Conservation (phyloP, 208 protist genomes). For the Wallacemonas sp. region DNA sequence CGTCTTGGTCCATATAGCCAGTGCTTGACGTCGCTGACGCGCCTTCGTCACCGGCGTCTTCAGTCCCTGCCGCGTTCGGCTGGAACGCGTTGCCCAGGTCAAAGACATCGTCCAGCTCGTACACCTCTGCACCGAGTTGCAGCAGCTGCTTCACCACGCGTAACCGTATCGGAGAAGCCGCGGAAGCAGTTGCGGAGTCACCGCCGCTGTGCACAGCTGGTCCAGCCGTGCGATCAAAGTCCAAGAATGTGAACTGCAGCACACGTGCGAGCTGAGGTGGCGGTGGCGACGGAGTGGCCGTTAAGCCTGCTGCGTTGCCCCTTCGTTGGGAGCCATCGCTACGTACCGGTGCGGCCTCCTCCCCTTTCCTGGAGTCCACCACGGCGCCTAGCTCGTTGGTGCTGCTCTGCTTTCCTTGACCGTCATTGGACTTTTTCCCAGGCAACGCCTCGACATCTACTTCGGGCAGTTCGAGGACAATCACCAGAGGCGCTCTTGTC, state of each 20-base stretch:
- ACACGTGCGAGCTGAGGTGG: not conserved
- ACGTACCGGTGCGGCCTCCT: too few species aligned
- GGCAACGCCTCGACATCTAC: not conserved
- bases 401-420: not conserved
- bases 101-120: conserved; percentile 81
- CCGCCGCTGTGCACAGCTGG: not conserved
- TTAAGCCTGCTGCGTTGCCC: too few species aligned
- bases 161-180: conserved; percentile 8
- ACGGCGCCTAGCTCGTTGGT: too few species aligned
- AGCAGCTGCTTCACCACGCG: conserved; percentile 65
- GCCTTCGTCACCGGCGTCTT: conserved; percentile 18
- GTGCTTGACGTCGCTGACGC: not conserved
- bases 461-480: conserved; percentile 30
- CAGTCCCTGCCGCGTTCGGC: not conserved
- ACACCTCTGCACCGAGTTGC: conserved; percentile 69
- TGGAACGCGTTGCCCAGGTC: conserved; percentile 33
- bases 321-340: too few species aligned
- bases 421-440: not conserved
- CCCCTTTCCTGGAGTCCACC: too few species aligned
- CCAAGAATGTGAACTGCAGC: conserved; percentile 35
- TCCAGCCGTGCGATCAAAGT: conserved; percentile 7
- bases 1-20: conserved; percentile 7
- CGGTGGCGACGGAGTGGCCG: not conserved
- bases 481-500: conserved; percentile 4
- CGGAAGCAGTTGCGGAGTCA: not conserved